Evolutionary conservation across 495 filamentous ascomycete genomes (phyloP), one percentile per base, ranked within the genome.

Genomic region (Penicillium simplicissimum): DNA sequence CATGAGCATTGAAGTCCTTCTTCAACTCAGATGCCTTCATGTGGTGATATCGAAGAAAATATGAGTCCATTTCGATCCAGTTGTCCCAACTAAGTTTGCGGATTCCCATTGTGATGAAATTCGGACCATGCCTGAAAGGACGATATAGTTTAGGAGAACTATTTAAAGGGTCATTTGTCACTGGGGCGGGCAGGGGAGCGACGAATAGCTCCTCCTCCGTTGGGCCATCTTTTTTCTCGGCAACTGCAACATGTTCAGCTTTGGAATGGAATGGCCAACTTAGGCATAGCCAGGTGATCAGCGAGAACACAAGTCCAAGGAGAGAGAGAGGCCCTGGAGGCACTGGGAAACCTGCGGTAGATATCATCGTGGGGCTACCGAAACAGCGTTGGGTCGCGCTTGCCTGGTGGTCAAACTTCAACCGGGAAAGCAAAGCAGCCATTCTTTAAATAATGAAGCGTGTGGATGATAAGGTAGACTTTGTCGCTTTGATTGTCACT

Each of bases 1-100:
- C 38, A 37, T 66, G 64, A 40, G 55, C 56, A 0, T 66, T 42
- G 60, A 63, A 59, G 15, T 63, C 51, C 31, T 66, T 63, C 17
- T 66, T 63, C 57, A 93, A 88, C 3, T 90, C 80, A 4, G 74
- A 73, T 2, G 79, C 79, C 70, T 92, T 93, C 60, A 82, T 76
- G 21, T 81, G 78, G 75, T 93, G 88, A 71, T 80, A 92, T 42
- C 81, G 82, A 7, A 83, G 77, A 70, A 81, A 92, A 38, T 91
- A 82, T 63, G 85, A 89, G 71, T 93, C 90, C 36, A 92, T 81
- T 74, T 92, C 82, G 62, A 92, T 91, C 89, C 89, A 92, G 13
- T 88, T 85, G 64, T 85, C 81, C 73, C 84, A 87, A 42, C 83
- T 74, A 73, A 91, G 81, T n/a, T 79, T 82, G 54, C 88, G 85